Conservation (phyloP, 345 rosid genomes). For the Lenwebbia sp. region DNA sequence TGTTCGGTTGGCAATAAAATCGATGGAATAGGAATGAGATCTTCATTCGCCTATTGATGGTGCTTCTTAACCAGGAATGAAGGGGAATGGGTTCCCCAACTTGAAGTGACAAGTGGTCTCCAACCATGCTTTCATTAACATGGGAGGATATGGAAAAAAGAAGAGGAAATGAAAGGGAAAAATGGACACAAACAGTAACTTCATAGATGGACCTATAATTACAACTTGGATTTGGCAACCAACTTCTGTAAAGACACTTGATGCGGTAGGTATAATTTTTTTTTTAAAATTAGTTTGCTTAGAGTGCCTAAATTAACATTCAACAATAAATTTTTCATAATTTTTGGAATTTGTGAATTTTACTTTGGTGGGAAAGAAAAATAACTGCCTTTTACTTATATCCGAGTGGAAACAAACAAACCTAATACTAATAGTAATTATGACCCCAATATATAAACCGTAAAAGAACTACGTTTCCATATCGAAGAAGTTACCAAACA, state of each 20-base stretch:
- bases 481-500: background rate
- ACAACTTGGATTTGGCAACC: background rate
- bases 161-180: background rate
- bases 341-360: background rate
- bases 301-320: background rate
- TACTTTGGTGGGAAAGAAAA: background rate
- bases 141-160: background rate
- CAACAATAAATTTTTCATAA: background rate
- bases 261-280: background rate
- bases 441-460: background rate
- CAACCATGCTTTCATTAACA: background rate
- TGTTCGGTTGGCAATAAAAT: background rate
- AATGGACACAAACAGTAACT: background rate
- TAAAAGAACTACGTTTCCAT: background rate
- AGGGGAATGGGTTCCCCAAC: background rate
- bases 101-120: background rate
- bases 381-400: background rate
- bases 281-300: background rate
- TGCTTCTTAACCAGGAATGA: background rate
- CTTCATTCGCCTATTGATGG: background rate
- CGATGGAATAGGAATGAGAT: background rate
- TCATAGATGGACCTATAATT: background rate
- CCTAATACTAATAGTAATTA: background rate
- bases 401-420: background rate
- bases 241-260: background rate